Base-by-base conservation (phyloP, 345 rosid species). In the Salix caprea region DNA sequence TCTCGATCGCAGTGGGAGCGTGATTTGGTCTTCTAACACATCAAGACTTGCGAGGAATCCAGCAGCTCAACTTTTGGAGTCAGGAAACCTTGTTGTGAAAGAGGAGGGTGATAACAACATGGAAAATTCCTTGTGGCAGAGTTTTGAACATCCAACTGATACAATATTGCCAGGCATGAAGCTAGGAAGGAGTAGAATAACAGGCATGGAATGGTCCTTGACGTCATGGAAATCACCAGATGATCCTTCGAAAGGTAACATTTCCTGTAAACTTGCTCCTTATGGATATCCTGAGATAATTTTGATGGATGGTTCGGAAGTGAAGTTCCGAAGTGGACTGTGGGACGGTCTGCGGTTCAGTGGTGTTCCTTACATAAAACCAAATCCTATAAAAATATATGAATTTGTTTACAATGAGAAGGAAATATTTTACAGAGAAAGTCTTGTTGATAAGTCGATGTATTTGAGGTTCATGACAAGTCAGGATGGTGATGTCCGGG, bases 171-270 rank as follows among this genome's bases (percentile, higher is more conserved):
- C 50, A 13, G 50, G 50, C 50, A 44, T 44, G 50, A 44, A 44
- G 50, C 50, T 44, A 11, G 50, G 50, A 44, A 28, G 24, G 67
- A 28, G 24, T 28, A n/a, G 24, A 7, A 14, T 64, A 13, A 64
- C 67, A 2, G 67, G 67, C 1, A 13, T 14, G 36, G 34, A 64
- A 13, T n/a, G 73, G 44, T 36, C 16, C n/a, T 42, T 85, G 65
- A 80, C 79, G 21, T 87, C 88, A 11, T 85, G 88, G 90, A 87
- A 71, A 70, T 74, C 78, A 61, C 16, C 18, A 2, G 37, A 48
- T 0, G 77, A 87, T 80, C 88, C 88, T 39, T 84, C 88, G 0
- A 73, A 76, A 2, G 90, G 90, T 2, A 71, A 84, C 13, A 80
- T 65, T 67, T 16, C 77, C 11, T 28, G 24, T 23, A 30, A 4